phyloP scores from a whole-genome alignment of 495 filamentous ascomycete genomes.

The Trichodelitschia bisporula region DNA sequence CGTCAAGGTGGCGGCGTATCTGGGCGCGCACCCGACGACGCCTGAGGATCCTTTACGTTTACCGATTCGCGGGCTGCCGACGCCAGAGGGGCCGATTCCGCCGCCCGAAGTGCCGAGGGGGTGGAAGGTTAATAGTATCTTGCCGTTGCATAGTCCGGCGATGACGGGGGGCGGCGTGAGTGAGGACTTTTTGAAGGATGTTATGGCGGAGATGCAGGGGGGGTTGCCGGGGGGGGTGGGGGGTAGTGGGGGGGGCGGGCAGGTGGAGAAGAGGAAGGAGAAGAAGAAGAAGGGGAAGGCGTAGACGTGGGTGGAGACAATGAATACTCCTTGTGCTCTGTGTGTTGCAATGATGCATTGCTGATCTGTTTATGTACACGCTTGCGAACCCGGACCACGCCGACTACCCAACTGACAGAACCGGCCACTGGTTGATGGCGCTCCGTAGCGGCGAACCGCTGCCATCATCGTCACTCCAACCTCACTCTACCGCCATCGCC shows the following conservation, averaged over 20 bases:
- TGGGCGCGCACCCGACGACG: constrained; percentile 50
- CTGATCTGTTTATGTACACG: too few relatives aligned
- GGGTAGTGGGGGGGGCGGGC: constrained; percentile 20
- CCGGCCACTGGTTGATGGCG: too few relatives aligned
- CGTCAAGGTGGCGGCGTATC: constrained; percentile 44
- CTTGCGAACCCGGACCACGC: too few relatives aligned
- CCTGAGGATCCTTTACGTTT: constrained; percentile 41
- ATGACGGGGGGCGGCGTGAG: constrained; percentile 85
- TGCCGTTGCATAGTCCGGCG: constrained; percentile 71
- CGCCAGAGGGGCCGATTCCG: constrained; percentile 28
- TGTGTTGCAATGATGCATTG: too few relatives aligned
- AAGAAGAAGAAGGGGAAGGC: constrained; percentile 1
- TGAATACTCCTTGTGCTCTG: too few relatives aligned
- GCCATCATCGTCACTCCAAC: too few relatives aligned
- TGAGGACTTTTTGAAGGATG: constrained; percentile 90
- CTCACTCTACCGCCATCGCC: too few relatives aligned
- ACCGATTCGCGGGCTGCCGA: constrained; percentile 39
- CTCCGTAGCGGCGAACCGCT: too few relatives aligned
- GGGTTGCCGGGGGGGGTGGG: constrained; percentile 24
- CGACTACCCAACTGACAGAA: too few relatives aligned
- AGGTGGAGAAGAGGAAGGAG: constrained; percentile 22
- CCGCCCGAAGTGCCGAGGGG: constrained; percentile 59
- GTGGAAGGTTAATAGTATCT: constrained; percentile 67
- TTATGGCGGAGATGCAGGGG: constrained; percentile 79
- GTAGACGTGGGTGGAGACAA: neutral